Conservation (phyloP, 1,284 basidiomycete species). For the Cryptococcus maquisensis region DNA sequence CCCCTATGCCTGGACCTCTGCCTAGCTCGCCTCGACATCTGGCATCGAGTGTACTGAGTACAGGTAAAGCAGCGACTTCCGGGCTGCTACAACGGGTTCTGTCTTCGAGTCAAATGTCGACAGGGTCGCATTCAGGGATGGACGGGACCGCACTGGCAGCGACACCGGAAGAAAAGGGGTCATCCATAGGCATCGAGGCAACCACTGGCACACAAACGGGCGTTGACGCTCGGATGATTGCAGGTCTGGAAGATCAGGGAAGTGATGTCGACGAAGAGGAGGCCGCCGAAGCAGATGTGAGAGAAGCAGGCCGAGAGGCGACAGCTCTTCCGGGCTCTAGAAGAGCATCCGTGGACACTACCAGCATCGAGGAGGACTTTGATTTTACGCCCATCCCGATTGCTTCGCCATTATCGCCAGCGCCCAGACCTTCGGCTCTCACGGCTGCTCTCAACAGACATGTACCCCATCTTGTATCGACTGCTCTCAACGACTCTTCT, state of each 20-base stretch:
- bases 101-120: slow-evolving; percentile 24
- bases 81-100: slow-evolving; percentile 21
- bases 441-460: slow-evolving; percentile 39
- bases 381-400: slow-evolving; percentile 22
- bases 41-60: slow-evolving; percentile 21
- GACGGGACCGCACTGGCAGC: slow-evolving; percentile 51
- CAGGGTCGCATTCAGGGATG: slow-evolving; percentile 27
- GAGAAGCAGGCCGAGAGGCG: background rate
- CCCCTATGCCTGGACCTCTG: slow-evolving; percentile 26
- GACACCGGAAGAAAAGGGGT: background rate
- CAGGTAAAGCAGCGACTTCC: slow-evolving; percentile 19
- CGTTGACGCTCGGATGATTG: slow-evolving; percentile 18
- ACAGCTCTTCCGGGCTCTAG: slow-evolving; percentile 9
- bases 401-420: background rate
- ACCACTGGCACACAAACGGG: slow-evolving; percentile 11
- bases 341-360: slow-evolving; percentile 22
- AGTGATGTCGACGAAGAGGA: slow-evolving; percentile 46
- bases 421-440: slow-evolving; percentile 25
- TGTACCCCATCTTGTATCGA: slow-evolving; percentile 35
- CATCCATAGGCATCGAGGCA: background rate
- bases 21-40: background rate
- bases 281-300: slow-evolving; percentile 17
- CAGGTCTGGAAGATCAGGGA: slow-evolving; percentile 31
- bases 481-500: background rate
- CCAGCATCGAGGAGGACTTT: slow-evolving; percentile 8